Conservation (phyloP, 2,329 filamentous ascomycete genomes). For the Colletotrichum sp. region DNA sequence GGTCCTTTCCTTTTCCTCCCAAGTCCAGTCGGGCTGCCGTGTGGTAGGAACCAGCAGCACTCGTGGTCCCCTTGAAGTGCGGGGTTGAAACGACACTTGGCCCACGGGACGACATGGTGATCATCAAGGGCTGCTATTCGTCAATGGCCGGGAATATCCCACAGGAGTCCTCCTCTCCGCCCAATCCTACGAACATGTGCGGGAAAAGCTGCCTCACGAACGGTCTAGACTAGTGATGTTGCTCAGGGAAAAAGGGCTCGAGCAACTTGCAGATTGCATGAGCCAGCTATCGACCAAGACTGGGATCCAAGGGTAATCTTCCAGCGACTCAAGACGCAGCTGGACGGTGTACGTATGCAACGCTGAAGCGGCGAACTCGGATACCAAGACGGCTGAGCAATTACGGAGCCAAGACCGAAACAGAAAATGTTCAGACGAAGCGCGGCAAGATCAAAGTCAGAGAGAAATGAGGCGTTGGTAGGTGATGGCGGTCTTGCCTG, state of each 20-base stretch:
- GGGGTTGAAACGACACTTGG: slow-evolving; percentile 16
- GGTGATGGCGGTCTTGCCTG: neutral
- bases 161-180: neutral
- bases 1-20: neutral
- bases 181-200: neutral
- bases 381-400: neutral
- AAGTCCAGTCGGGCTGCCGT: neutral
- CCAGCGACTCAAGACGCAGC: neutral
- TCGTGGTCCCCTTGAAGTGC: slow-evolving; percentile 2
- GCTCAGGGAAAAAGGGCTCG: neutral
- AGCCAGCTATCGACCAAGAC: neutral
- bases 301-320: neutral
- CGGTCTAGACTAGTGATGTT: neutral
- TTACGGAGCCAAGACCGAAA: neutral
- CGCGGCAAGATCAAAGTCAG: neutral
- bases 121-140: neutral
- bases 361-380: neutral
- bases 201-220: neutral
- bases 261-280: neutral
- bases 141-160: neutral
- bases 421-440: neutral
- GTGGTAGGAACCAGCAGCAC: neutral
- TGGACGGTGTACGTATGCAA: neutral
- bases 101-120: neutral
- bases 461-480: neutral